Conservation (phyloP, 352 stramenopile species). For the Pythium phragmiticola region DNA sequence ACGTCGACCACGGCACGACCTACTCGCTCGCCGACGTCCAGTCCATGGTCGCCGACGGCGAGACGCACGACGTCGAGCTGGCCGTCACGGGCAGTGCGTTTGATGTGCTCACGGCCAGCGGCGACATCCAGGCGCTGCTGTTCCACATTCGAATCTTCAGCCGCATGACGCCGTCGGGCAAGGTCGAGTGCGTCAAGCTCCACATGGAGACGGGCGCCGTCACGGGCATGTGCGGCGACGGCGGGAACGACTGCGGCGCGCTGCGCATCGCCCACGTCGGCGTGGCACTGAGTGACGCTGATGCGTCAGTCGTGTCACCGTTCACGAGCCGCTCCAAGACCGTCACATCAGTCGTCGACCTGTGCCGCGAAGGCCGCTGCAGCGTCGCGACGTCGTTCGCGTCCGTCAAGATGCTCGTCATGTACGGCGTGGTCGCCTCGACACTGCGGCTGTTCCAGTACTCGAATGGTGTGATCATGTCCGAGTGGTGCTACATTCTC, state of each 20-base stretch:
- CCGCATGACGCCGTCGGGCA: constrained; percentile 72
- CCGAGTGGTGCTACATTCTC: constrained; percentile 73
- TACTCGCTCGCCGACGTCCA: neutral
- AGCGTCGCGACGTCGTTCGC: constrained; percentile 82
- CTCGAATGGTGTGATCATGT: constrained; percentile 69
- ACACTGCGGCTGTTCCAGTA: constrained; percentile 67
- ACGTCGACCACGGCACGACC: constrained; percentile 38
- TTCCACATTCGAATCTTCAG: constrained; percentile 77
- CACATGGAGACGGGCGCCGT: constrained; percentile 56
- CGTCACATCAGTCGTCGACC: constrained; percentile 76
- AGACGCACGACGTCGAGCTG: constrained; percentile 33
- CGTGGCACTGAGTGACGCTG: constrained; percentile 86
- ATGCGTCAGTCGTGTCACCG: constrained; percentile 83
- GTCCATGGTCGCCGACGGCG: neutral
- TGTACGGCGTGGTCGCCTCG: constrained; percentile 72
- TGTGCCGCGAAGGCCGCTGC: constrained; percentile 86
- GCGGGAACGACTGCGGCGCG: constrained; percentile 91
- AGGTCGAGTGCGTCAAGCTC: constrained; percentile 64
- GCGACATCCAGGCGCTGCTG: constrained; percentile 57
- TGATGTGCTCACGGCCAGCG: constrained; percentile 62
- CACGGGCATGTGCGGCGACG: constrained; percentile 83
- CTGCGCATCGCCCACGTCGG: constrained; percentile 90
- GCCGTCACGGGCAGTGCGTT: constrained; percentile 76
- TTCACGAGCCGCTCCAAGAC: constrained; percentile 84
- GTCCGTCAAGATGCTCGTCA: constrained; percentile 86